Evolutionary conservation across 2,329 filamentous ascomycete genomes (phyloP).

Genomic region (Hawksworthiomyces lignivorus): DNA sequence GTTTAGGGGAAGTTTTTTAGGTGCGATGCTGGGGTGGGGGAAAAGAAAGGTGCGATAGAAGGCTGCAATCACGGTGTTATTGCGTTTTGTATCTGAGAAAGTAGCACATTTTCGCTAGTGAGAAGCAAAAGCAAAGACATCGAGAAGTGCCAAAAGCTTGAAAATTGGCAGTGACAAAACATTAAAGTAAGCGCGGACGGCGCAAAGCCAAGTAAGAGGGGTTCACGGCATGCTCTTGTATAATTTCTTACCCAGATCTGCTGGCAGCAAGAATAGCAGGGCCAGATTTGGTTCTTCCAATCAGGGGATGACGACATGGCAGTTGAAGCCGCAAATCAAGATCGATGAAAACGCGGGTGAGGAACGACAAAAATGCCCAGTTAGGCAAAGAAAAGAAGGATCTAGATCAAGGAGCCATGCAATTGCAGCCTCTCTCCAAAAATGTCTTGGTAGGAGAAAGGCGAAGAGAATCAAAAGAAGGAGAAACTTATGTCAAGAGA

Average conservation of each 20-base stretch:
- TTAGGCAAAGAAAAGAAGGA: background rate
- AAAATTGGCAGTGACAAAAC: too few relatives aligned
- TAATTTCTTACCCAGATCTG: slow-evolving; percentile 22
- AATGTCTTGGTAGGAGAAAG: too few relatives aligned
- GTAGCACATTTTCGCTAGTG: too few relatives aligned
- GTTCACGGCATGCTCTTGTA: too few relatives aligned
- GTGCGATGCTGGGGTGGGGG: too few relatives aligned
- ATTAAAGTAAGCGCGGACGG: too few relatives aligned
- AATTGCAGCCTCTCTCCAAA: too few relatives aligned
- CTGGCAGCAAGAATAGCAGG: slow-evolving; percentile 26
- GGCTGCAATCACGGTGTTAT: background rate
- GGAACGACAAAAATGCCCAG: background rate
- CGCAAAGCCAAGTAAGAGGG: too few relatives aligned
- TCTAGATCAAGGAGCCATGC: background rate
- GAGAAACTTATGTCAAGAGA: background rate
- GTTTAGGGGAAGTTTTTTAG: too few relatives aligned
- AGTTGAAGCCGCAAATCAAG: background rate
- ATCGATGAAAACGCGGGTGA: background rate
- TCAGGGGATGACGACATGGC: slow-evolving; percentile 9
- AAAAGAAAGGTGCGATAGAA: background rate
- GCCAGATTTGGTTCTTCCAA: slow-evolving; percentile 17
- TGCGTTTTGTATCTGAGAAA: slow-evolving; percentile 4
- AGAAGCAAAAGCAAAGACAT: too few relatives aligned
- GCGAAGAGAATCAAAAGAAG: background rate
- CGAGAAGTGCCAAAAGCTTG: too few relatives aligned